These are phyloP conservation scores for Colletotrichum navitas DNA, from an alignment of 2,329 filamentous ascomycete genomes.

Conservation along the genomic window DNA sequence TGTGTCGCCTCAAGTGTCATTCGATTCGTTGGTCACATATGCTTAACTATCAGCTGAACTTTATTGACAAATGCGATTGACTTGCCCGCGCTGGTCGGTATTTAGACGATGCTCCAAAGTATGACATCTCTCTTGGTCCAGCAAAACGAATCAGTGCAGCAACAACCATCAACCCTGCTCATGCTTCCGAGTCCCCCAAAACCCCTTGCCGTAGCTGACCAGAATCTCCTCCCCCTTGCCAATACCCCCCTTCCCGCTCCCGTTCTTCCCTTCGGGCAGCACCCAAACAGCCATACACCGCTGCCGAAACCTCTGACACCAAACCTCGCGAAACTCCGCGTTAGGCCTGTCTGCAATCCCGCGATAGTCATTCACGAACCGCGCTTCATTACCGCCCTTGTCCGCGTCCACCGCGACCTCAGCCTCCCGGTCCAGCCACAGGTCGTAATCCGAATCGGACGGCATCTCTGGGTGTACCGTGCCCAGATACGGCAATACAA, in stretches of 20 bases:
- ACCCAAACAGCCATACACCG: conserved; percentile 71
- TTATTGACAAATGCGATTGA: not conserved
- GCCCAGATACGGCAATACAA: conserved; percentile 74
- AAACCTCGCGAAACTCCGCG: conserved; percentile 70
- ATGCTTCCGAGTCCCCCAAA: conserved; percentile 61
- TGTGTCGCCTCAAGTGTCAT: not conserved
- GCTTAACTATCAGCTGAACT: not conserved
- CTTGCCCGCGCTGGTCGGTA: not conserved
- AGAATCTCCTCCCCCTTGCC: conserved; percentile 73
- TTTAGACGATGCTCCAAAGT: not conserved
- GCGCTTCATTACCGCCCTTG: conserved; percentile 70
- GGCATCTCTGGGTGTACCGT: conserved; percentile 62
- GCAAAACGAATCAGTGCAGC: not conserved
- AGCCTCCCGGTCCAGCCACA: conserved; percentile 70
- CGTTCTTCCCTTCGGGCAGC: conserved; percentile 57
- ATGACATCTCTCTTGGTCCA: too few species aligned
- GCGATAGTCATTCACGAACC: conserved; percentile 76
- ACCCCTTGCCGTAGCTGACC: conserved; percentile 76
- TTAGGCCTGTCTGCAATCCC: conserved; percentile 67
- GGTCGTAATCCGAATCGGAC: conserved; percentile 69
- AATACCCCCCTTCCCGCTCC: conserved; percentile 56
- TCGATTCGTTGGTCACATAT: not conserved
- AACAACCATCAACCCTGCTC: not conserved
- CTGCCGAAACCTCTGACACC: conserved; percentile 65
- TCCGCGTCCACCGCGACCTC: conserved; percentile 72